A percentile compares a stretch with the other conserved stretches of the same genome.
Conservation (phyloP, 2,329 filamentous ascomycete genomes). For the Ascochyta fabae region DNA sequence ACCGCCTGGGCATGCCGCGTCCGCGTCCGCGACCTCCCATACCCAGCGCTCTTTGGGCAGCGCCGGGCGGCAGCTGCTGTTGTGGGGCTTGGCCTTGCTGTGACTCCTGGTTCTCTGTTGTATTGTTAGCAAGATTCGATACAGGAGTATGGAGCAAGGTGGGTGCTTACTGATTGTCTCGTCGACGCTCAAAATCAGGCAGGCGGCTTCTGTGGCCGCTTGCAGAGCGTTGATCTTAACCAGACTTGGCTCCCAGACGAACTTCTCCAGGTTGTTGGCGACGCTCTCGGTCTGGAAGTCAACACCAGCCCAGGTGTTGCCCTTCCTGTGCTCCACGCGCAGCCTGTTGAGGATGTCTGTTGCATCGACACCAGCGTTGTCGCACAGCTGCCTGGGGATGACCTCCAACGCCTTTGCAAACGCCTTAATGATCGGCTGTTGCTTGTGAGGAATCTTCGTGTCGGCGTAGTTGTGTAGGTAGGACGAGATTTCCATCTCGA, state of each 20-base stretch:
- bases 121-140: slow-evolving; percentile 26
- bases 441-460: slow-evolving; percentile 90
- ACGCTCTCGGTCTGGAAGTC: slow-evolving; percentile 94
- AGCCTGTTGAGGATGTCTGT: slow-evolving; percentile 97
- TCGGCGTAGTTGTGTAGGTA: slow-evolving; percentile 94
- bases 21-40: slow-evolving; percentile 67
- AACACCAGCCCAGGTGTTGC: slow-evolving; percentile 91
- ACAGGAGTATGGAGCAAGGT: not conserved
- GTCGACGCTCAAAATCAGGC: slow-evolving; percentile 93
- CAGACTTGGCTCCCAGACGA: slow-evolving; percentile 96
- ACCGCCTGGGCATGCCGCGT: slow-evolving; percentile 82
- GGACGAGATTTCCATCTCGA: slow-evolving; percentile 95
- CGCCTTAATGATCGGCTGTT: slow-evolving; percentile 96
- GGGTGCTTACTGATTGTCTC: slow-evolving; percentile 82
- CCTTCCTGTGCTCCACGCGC: slow-evolving; percentile 94
- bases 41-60: slow-evolving; percentile 86
- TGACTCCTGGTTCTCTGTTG: slow-evolving; percentile 85
- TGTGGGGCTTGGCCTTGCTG: slow-evolving; percentile 80
- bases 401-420: slow-evolving; percentile 98
- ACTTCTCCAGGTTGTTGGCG: slow-evolving; percentile 90
- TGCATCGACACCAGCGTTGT: slow-evolving; percentile 97
- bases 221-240: slow-evolving; percentile 98
- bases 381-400: slow-evolving; percentile 94
- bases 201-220: slow-evolving; percentile 92
- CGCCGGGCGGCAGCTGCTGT: slow-evolving; percentile 66